Percentiles rank a stretch among this genome's conserved stretches.
Conservation (phyloP, 2,329 filamentous ascomycete species). For the Trichoderma polysporum region DNA sequence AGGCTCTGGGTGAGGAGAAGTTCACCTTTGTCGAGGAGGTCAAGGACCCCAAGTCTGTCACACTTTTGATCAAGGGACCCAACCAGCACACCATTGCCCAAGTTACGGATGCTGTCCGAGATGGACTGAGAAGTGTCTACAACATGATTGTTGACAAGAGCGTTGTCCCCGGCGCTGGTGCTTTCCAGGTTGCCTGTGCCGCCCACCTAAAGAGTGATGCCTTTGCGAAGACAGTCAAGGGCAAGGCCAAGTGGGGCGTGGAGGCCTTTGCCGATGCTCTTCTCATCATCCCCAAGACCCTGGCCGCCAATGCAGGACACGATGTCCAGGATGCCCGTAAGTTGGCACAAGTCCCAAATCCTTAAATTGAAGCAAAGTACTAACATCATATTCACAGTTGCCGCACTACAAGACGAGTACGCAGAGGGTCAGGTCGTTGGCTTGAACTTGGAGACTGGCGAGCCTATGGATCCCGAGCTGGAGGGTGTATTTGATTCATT, state of each 20-base stretch:
- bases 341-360: slow-evolving; percentile 37
- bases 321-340: slow-evolving; percentile 93
- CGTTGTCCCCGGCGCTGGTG: slow-evolving; percentile 90
- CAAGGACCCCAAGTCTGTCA: slow-evolving; percentile 97
- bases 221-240: slow-evolving; percentile 89
- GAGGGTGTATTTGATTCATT: slow-evolving; percentile 96
- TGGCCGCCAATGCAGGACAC: slow-evolving; percentile 93
- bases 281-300: slow-evolving; percentile 92
- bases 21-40: slow-evolving; percentile 99
- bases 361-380: background rate
- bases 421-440: slow-evolving; percentile 82
- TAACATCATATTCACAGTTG: slow-evolving; percentile 55
- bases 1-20: slow-evolving; percentile 97
- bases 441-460: slow-evolving; percentile 79
- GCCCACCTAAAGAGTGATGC: slow-evolving; percentile 81
- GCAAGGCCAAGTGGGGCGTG: slow-evolving; percentile 96
- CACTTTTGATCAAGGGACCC: slow-evolving; percentile 94
- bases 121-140: slow-evolving; percentile 93
- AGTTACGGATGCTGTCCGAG: slow-evolving; percentile 92
- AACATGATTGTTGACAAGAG: slow-evolving; percentile 99
- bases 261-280: slow-evolving; percentile 93
- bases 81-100: slow-evolving; percentile 96
- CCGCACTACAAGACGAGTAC: slow-evolving; percentile 81
- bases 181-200: slow-evolving; percentile 93
- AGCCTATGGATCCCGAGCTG: slow-evolving; percentile 92